Conservation (phyloP, 768 basidiomycete species). For the Lactarius akahatsu region DNA sequence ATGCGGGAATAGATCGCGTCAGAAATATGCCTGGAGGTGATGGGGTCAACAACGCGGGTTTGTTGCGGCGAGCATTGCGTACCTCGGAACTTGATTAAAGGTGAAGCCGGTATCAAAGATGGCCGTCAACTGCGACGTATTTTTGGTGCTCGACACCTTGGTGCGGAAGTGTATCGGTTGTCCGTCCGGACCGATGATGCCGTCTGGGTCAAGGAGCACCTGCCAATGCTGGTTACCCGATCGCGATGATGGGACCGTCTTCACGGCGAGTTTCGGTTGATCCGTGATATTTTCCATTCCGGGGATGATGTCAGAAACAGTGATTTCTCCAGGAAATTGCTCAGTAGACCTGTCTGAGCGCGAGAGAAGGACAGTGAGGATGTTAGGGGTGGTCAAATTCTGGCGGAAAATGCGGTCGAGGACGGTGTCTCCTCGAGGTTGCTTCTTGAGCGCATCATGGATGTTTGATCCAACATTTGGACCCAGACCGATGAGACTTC, state of each 20-base stretch:
- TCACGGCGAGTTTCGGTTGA: constrained; percentile 53
- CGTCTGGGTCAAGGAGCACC: constrained; percentile 58
- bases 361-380: constrained; percentile 61
- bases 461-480: constrained; percentile 57
- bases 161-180: constrained; percentile 46
- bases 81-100: constrained; percentile 60
- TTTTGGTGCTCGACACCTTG: constrained; percentile 42
- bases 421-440: constrained; percentile 49
- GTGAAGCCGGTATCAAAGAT: constrained; percentile 73
- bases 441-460: constrained; percentile 36
- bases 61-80: constrained; percentile 24
- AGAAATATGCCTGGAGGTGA: constrained; percentile 44
- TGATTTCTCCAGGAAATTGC: constrained; percentile 57
- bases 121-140: constrained; percentile 51
- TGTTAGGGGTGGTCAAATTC: constrained; percentile 57
- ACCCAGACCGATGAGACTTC: constrained; percentile 57
- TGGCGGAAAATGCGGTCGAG: constrained; percentile 66
- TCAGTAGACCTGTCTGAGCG: constrained; percentile 55
- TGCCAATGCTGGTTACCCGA: constrained; percentile 62
- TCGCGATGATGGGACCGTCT: constrained; percentile 36
- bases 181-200: constrained; percentile 62
- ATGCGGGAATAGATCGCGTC: constrained; percentile 61
- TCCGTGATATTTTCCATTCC: constrained; percentile 49
- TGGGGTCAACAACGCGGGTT: constrained; percentile 22
- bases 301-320: constrained; percentile 57